These are phyloP conservation scores for Bothriochloa decipiens DNA, from an alignment of 176 grass and related monocot genomes.

Conservation along the genomic window DNA sequence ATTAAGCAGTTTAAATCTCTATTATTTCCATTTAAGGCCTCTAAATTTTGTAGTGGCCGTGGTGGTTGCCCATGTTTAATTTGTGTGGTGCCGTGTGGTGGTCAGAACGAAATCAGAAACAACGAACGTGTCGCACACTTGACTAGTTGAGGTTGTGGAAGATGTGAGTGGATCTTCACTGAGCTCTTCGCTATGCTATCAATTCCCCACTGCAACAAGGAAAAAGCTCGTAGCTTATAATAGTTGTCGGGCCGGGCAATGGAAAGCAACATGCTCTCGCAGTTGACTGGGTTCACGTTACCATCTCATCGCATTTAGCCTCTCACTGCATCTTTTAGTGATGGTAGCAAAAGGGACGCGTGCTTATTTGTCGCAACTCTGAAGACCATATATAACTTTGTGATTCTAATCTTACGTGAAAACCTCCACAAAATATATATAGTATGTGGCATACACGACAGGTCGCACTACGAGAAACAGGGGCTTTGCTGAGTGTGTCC, in stretches of 20 bases:
- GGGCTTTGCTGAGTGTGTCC: too few species aligned
- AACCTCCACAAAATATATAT: background rate
- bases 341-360: background rate
- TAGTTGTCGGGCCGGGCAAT: background rate
- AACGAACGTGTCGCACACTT: constrained; percentile 1
- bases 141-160: background rate
- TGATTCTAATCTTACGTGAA: constrained; percentile 17
- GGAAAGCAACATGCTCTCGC: background rate
- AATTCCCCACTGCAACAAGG: background rate
- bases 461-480: too few species aligned
- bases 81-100: too few species aligned
- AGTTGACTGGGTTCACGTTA: constrained; percentile 15
- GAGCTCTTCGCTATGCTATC: background rate
- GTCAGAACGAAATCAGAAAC: background rate
- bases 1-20: too few species aligned
- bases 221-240: background rate
- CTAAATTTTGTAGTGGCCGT: too few species aligned
- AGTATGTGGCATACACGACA: background rate
- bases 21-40: too few species aligned
- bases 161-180: background rate
- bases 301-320: background rate
- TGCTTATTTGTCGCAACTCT: background rate
- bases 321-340: background rate
- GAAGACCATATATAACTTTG: background rate
- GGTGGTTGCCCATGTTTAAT: too few species aligned